phyloP scores from a whole-genome alignment of 2,329 filamentous ascomycete genomes.

The Neonectria faginata region DNA sequence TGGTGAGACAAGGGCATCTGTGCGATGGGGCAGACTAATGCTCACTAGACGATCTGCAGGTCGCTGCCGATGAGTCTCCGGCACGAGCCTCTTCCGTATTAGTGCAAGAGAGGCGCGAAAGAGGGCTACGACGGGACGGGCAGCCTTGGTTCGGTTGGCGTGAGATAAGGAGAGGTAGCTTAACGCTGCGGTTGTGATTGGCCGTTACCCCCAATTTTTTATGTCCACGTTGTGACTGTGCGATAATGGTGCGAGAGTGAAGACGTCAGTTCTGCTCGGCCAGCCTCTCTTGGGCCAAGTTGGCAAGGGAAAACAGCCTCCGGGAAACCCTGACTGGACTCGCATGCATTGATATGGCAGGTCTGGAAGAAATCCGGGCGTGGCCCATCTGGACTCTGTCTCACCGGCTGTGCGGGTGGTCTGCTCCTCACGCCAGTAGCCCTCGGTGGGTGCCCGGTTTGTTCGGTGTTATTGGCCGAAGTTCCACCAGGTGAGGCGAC shows the following conservation, averaged over 20 bases:
- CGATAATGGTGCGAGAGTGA: slow-evolving; percentile 43
- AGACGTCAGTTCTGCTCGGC: slow-evolving; percentile 15
- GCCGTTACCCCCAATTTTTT: slow-evolving; percentile 52
- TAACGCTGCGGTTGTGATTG: slow-evolving; percentile 51
- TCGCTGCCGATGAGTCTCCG: slow-evolving; percentile 39
- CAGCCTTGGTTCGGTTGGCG: slow-evolving; percentile 54
- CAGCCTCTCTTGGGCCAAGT: slow-evolving; percentile 7
- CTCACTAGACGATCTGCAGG: slow-evolving; percentile 41
- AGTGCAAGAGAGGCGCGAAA: slow-evolving; percentile 31
- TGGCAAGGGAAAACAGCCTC: slow-evolving; percentile 18
- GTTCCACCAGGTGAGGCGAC: slow-evolving; percentile 34
- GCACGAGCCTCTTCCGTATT: slow-evolving; percentile 46
- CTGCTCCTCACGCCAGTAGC: slow-evolving; percentile 42
- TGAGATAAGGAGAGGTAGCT: slow-evolving; percentile 55
- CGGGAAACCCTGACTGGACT: slow-evolving; percentile 11
- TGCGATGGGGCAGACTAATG: slow-evolving; percentile 40
- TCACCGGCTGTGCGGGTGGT: slow-evolving; percentile 25
- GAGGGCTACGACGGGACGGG: slow-evolving; percentile 29
- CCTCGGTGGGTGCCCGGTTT: slow-evolving; percentile 26
- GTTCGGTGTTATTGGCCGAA: slow-evolving; percentile 27
- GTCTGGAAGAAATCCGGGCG: slow-evolving; percentile 13
- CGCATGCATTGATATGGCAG: slow-evolving; percentile 6
- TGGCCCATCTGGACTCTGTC: slow-evolving; percentile 3
- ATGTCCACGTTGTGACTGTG: slow-evolving; percentile 54
- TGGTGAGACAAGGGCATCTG: slow-evolving; percentile 45